Conservation (phyloP, 768 basidiomycete species). For the Gelatoporia subvermispora region DNA sequence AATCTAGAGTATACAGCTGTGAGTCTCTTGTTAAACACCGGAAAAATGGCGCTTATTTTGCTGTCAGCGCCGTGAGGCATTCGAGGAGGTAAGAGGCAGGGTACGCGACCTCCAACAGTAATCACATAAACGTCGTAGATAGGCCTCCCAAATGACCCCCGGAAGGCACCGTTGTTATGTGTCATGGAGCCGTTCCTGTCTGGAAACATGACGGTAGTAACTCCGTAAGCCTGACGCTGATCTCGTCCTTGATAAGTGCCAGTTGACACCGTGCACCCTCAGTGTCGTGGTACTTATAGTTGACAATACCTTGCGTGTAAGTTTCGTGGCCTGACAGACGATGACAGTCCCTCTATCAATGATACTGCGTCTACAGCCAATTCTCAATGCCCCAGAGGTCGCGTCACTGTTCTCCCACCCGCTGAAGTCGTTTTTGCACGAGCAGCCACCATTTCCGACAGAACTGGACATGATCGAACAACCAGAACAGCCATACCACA, state of each 20-base stretch:
- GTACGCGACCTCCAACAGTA: not conserved
- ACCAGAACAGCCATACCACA: slow-evolving; percentile 61
- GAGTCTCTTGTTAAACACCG: slow-evolving; percentile 20
- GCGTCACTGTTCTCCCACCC: slow-evolving; percentile 83
- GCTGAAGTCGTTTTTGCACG: slow-evolving; percentile 63
- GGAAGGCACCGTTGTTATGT: slow-evolving; percentile 71
- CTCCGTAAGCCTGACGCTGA: slow-evolving; percentile 58
- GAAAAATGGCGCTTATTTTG: not conserved
- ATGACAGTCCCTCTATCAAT: not conserved
- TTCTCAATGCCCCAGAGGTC: slow-evolving; percentile 77
- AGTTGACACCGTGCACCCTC: not conserved
- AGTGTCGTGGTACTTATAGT: slow-evolving; percentile 85
- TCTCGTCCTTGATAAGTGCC: not conserved
- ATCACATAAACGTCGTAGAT: slow-evolving; percentile 46
- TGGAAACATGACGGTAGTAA: slow-evolving; percentile 68
- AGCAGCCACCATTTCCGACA: slow-evolving; percentile 50
- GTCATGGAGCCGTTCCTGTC: slow-evolving; percentile 77
- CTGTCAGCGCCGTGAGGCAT: slow-evolving; percentile 76
- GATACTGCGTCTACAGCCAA: slow-evolving; percentile 45
- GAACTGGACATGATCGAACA: slow-evolving; percentile 51
- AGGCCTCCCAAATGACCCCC: slow-evolving; percentile 69
- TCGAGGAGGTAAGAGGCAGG: slow-evolving; percentile 64
- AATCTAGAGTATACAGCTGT: slow-evolving; percentile 81
- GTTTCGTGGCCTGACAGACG: slow-evolving; percentile 11
- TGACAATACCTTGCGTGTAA: slow-evolving; percentile 68